Evolutionary conservation across 75 land plant species (phyloP).

Genomic region (Selaginella moellendorffii): DNA sequence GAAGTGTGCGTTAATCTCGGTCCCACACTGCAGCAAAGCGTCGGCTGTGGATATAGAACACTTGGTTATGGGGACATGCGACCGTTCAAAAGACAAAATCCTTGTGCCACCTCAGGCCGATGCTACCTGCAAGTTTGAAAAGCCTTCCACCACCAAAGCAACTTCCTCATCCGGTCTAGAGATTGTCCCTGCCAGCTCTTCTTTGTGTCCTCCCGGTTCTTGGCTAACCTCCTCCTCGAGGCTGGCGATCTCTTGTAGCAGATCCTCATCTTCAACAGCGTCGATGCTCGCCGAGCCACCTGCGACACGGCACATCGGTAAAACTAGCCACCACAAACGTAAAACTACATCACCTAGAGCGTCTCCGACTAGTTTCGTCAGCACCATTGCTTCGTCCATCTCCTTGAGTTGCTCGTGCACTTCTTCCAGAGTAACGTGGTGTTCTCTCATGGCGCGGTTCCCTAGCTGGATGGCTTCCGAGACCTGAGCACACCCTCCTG

Average conservation of each 20-base stretch:
- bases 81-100: too few relatives aligned
- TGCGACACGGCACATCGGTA: background rate
- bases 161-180: too few relatives aligned
- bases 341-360: conserved; percentile 34
- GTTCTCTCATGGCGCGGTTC: conserved; percentile 52
- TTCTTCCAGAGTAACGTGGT: conserved; percentile 39
- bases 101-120: too few relatives aligned
- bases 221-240: background rate
- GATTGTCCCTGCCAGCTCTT: background rate
- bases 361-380: conserved; percentile 35
- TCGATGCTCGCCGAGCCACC: background rate
- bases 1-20: too few relatives aligned
- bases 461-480: conserved; percentile 71
- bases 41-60: too few relatives aligned
- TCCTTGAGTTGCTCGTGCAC: conserved; percentile 42
- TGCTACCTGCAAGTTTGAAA: too few relatives aligned
- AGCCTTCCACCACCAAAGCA: too few relatives aligned
- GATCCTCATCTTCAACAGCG: background rate
- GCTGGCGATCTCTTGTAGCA: background rate
- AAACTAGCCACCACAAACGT: background rate
- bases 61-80: too few relatives aligned
- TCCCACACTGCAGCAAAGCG: too few relatives aligned
- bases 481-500: conserved; percentile 27
- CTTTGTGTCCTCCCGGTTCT: background rate
- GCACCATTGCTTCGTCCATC: conserved; percentile 37